Evolutionary conservation across 2,329 filamentous ascomycete genomes (phyloP).

Genomic region (Furcasterigmium sp.): DNA sequence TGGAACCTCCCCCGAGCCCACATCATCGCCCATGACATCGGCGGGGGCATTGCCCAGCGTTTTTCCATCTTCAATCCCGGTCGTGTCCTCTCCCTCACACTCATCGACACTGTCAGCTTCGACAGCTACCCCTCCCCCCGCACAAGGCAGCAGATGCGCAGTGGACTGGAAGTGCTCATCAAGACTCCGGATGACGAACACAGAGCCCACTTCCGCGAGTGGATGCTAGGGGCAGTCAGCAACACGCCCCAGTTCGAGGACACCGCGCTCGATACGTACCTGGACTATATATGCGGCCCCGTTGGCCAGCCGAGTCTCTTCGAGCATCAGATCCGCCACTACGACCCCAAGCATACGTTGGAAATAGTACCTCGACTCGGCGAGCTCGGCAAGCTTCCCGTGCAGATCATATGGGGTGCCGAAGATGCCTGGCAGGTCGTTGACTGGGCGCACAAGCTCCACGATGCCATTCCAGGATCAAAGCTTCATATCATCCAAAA

Average conservation of each 20-base stretch:
- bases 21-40: constrained; percentile 23
- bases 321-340: constrained; percentile 25
- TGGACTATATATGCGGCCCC: constrained; percentile 24
- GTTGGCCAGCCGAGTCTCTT: constrained; percentile 25
- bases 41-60: constrained; percentile 23
- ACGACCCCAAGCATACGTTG: constrained; percentile 25
- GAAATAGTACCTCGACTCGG: constrained; percentile 18
- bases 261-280: constrained; percentile 17
- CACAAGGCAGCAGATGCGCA: constrained; percentile 22
- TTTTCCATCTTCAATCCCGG: constrained; percentile 17
- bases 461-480: constrained; percentile 21
- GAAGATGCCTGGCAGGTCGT: constrained; percentile 24
- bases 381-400: constrained; percentile 17
- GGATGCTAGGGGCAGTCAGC: constrained; percentile 18
- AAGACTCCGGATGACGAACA: constrained; percentile 15
- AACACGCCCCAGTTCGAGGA: constrained; percentile 11
- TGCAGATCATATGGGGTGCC: constrained; percentile 23
- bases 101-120: constrained; percentile 24
- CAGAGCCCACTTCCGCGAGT: constrained; percentile 18
- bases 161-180: constrained; percentile 20
- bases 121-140: constrained; percentile 26
- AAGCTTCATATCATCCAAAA: constrained; percentile 18
- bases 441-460: constrained; percentile 23
- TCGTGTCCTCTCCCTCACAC: constrained; percentile 17
- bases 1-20: constrained; percentile 20